phyloP scores from a whole-genome alignment of 163 green algal species.

The Trebouxiophyceae sp. region DNA sequence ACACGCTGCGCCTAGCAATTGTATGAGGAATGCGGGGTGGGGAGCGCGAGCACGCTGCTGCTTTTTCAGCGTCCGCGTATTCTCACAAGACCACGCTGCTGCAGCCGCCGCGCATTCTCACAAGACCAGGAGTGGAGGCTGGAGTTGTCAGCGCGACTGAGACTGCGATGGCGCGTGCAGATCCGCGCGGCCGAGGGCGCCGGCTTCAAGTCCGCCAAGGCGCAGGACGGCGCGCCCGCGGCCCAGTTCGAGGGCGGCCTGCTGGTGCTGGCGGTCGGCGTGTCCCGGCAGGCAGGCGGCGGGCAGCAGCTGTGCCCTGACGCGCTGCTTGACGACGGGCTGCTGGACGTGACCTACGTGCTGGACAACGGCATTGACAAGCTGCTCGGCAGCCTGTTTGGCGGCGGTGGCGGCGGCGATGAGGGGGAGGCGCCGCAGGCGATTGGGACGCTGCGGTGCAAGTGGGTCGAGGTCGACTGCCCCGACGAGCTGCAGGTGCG shows the following conservation, averaged over 20 bases:
- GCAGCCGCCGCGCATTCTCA: too few species aligned
- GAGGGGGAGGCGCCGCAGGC: conserved; percentile 3
- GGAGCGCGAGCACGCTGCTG: too few species aligned
- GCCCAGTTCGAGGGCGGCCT: conserved; percentile 9
- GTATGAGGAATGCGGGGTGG: too few species aligned
- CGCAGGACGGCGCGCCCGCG: background rate
- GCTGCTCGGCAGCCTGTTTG: background rate
- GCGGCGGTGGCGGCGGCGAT: background rate
- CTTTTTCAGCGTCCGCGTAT: too few species aligned
- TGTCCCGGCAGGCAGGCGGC: conserved; percentile 6
- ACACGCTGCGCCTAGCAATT: too few species aligned
- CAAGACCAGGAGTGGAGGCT: too few species aligned
- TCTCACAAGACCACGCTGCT: too few species aligned
- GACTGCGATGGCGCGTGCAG: background rate
- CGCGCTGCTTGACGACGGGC: conserved; percentile 10
- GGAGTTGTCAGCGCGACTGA: background rate
- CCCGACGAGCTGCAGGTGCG: conserved; percentile 18
- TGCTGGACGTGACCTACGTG: conserved; percentile 13
- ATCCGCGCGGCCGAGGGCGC: too few species aligned
- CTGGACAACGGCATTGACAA: conserved; percentile 3
- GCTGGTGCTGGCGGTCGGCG: conserved; percentile 17
- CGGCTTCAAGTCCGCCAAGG: too few species aligned
- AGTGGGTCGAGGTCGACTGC: conserved; percentile 17
- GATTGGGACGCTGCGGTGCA: conserved; percentile 13
- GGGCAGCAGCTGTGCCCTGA: background rate